Base-by-base conservation (phyloP, 2,329 filamentous ascomycete genomes). In the Xylariaceae sp. region DNA sequence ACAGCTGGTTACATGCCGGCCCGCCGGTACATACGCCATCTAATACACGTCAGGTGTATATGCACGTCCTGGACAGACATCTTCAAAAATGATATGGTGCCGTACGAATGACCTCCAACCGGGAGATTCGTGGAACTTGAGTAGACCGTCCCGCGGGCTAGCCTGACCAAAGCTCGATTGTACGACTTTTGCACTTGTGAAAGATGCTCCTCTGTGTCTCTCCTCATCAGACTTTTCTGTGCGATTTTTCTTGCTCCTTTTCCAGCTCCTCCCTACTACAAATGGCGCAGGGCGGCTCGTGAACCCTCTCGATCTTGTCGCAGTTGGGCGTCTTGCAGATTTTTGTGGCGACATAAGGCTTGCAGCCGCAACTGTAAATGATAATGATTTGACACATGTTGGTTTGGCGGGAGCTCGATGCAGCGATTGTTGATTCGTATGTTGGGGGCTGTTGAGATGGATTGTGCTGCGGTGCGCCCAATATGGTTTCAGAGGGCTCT, bases 301-400 rank as follows among this genome's bases (percentile, higher is more conserved):
- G 26, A 31, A 60, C 28, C 8, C 41, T 26, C 28, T 62, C 56
- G 53, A 62, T 45, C 0, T 47, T 47, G 11, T 54, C n/a, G 49
- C 60, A 60, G 9, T 55, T 19, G 14, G 37, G 33, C 1, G 28
- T 26, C 9, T 39, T 17, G 53, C 60, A 62, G 31, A 37, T 24
- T 8, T 56, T 53, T 9, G 5, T 33, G 4, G 17, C 53, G 6
- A 3, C 19, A 8, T 56, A 60, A 4, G 56, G 49, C 40, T 57
- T 60, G 43, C 60, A 62, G 46, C 53, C 60, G 46, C 60, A 62
- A 11, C 24, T 34, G 37, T 60, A 60, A 1, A 34, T 57, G 53
- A 62, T 53, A 37, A 57, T 41, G n/a, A 62, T 37, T 9, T 56
- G 39, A 45, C 60, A 62, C 60, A 62, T 62, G 41, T 24, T 46